Base-by-base conservation (phyloP, 75 land plant species). In the Pinus albicaulis region DNA sequence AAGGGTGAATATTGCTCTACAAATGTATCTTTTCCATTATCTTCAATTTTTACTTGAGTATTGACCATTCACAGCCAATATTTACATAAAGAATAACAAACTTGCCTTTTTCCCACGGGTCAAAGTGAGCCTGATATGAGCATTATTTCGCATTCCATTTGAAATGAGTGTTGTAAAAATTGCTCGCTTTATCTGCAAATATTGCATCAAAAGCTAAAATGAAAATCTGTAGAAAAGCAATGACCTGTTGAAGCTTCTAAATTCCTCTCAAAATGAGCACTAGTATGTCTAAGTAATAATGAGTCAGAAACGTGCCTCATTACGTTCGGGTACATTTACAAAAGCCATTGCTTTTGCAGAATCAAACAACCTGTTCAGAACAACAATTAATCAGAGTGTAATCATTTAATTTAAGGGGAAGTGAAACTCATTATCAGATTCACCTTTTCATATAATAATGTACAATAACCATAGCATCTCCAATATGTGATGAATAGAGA, bases 341-440 rank as follows among this genome's bases (percentile, higher is more conserved):
- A 97, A 97, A 61, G 99, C 99, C 80, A 97, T 76, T 70, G 98
- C 99, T 80, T 97, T 97, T 44, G 93, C 91, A 41, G 98, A 97
- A 81, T 97, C 99, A 83, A 88, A 94, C 80, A 97, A 61, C 90
- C 99, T 97, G 81, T 58, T 48, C 25, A 53, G 36, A 66, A 75
- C 41, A 58, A 58, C 75, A 58, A 28, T 26, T 23, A 63, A 13
- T 55, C 14, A 10, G 5, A 74, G 8, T 7, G 10, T 38, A n/a
- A 17, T 59, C 20, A 53, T 55, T 73, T 20, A 22, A 57, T 55
- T 23, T 7, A 72, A 16, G 22, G 17, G 17, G 14, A 55, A 26
- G 10, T 26, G 16, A 73, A 25, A 57, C 7, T 24, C 26, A 4
- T 26, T 62, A 59, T 56, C 28, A 57, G 14, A 56, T 26, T 48